Conservation (phyloP, 2,329 filamentous ascomycete species). For the Orbilia brochopaga region DNA sequence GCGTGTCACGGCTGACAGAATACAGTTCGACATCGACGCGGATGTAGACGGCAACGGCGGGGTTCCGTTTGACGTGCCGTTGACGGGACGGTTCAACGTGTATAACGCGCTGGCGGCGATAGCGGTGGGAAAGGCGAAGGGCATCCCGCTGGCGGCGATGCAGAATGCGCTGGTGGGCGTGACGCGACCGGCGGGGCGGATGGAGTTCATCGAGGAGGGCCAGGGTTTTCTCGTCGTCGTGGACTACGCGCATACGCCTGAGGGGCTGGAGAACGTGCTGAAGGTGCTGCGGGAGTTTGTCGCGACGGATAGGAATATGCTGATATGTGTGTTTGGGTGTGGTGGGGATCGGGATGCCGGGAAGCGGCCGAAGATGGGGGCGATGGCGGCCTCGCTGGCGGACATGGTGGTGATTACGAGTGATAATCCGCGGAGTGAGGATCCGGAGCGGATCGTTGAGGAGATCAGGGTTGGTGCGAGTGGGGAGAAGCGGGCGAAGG, state of each 20-base stretch:
- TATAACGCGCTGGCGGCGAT: conserved; percentile 26
- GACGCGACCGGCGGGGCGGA: conserved; percentile 26
- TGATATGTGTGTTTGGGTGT: conserved; percentile 32
- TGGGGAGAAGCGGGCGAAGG: not conserved
- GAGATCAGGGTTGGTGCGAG: conserved; percentile 20
- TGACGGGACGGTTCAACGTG: conserved; percentile 33
- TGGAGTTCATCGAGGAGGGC: conserved; percentile 38
- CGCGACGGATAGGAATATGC: not conserved
- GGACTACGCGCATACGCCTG: conserved; percentile 34
- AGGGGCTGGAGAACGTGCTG: conserved; percentile 13
- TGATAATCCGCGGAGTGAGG: conserved; percentile 31
- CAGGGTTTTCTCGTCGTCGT: conserved; percentile 30
- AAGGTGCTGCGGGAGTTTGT: conserved; percentile 16
- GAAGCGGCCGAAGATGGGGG: conserved; percentile 29
- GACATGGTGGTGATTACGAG: conserved; percentile 30
- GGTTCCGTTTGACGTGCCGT: conserved; percentile 13
- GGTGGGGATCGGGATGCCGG: conserved; percentile 22
- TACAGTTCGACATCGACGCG: conserved; percentile 9
- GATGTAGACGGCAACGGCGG: not conserved
- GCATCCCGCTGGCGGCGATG: conserved; percentile 11
- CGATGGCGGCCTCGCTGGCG: conserved; percentile 17
- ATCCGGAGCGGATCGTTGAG: conserved; percentile 18
- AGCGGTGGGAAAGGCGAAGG: conserved; percentile 1
- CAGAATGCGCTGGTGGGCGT: conserved; percentile 8
- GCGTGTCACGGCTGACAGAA: not conserved